Evolutionary conservation across 2,329 filamentous ascomycete genomes (phyloP), one percentile per base, ranked within the genome.

Genomic region (Tricladium varicosporioides): DNA sequence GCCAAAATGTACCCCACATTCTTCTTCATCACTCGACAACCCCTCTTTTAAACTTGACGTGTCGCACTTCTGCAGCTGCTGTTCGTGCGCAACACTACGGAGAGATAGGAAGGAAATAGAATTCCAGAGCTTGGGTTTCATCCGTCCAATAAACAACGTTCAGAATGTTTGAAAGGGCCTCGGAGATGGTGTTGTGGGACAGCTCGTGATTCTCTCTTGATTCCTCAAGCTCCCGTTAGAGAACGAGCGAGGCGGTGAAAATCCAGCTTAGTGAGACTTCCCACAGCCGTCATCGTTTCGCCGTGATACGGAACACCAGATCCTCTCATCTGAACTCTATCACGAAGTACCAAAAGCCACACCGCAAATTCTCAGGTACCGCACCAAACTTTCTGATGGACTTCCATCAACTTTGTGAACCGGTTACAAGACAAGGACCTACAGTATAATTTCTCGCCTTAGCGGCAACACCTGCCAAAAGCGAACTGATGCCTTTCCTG

Each of bases 1-100:
- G 61, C 63, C 57, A 63, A 58, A 60, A 64, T 61, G 58, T 63
- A 65, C 63, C 63, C 63, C 59, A 63, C 59, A 65, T 56, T 60
- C 58, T 50, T 31, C 16, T n/a, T 42, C 31, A 19, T 33, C 13
- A 47, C 15, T 47, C 15, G 16, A 36, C 42, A 42, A 58, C 60
- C 60, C 60, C 60, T 63, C 59, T 56, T 51, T 32, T n/a, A 32
- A 14, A 51, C 40, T 60, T 43, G 59, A 61, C 60, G 53, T 58
- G 59, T 63, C 56, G 54, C 51, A 47, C 10, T 43, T 57, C 27
- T 60, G 55, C 58, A 54, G 33, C 53, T 27, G 15, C 19, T n/a
- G 14, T 46, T 46, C 14, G 22, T 48, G 11, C 19, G 22, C 15
- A 19, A 48, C 43, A 46, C 15, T 44, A 13, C n/a, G 42, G 45